Base-by-base conservation (phyloP, 2,329 filamentous ascomycete species). In the Hypoxylon sp. region DNA sequence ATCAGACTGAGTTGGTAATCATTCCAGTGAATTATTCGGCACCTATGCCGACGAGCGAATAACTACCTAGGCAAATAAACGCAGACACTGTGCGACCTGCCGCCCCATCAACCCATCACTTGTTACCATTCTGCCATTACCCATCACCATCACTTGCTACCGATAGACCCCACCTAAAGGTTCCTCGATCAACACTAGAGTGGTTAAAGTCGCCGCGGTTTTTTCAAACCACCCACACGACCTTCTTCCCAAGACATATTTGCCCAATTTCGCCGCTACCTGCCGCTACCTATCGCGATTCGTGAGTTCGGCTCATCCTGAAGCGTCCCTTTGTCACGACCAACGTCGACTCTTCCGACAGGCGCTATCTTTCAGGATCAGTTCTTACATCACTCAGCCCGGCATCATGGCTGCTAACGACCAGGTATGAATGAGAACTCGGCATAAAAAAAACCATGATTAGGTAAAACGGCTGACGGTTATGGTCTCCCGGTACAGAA, bases 401-500 rank as follows among this genome's bases (percentile, higher is more conserved):
- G 48, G 21, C 61, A 73, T 38, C 60, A 77, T 77, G 75, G 62
- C 75, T 62, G 63, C 72, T 65, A 71, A 68, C 60, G 72, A 75
- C 48, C 72, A 76, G 73, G 75, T 77, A 75, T 61, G 74, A 71
- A 59, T 70, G 50, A 56, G 48, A 60, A 28, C 17, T 36, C 28
- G 30, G 43, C 34, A 28, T 46, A 43, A 36, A 41, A 59, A 49
- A 30, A n/a, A 45, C 23, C 28, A 52, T 19, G 17, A 36, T 28
- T 58, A 38, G 58, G 45, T 25, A 61, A 59, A 59, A 62, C 59
- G 3, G 45, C 65, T 70, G 32, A 63, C 63, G 21, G 14, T 34
- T 43, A 4, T 32, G 48, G 21, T 49, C 52, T 61, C n/a, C 38
- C 38, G 43, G 71, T 81, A 79, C 78, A 82, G 80, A 82, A 84